Evolutionary conservation across 352 stramenopile genomes (phyloP).

Genomic region (Phytophthora pini): DNA sequence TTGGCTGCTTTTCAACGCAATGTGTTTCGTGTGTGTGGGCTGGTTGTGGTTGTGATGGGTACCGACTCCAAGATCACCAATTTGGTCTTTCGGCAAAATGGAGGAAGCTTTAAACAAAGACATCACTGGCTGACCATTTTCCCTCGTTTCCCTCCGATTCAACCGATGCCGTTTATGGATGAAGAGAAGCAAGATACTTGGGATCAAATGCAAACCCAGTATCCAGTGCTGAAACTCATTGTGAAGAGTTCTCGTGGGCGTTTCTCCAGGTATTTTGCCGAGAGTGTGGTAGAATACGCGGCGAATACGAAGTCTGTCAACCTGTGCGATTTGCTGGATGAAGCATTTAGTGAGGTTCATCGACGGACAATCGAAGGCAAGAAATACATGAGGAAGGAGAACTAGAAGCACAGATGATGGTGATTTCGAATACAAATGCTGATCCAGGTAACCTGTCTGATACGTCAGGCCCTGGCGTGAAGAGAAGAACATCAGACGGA

Average conservation of each 20-base stretch:
- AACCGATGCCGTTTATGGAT: conserved; percentile 8
- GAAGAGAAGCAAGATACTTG: not conserved
- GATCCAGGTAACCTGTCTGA: too few species aligned
- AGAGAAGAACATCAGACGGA: too few species aligned
- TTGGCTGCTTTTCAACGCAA: conserved; percentile 16
- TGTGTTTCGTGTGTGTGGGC: conserved; percentile 13
- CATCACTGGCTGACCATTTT: conserved; percentile 6
- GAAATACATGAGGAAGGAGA: not conserved
- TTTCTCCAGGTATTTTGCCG: too few species aligned
- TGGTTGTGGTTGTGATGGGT: conserved; percentile 24
- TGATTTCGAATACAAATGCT: not conserved
- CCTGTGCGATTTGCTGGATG: conserved; percentile 12
- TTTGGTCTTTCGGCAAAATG: too few species aligned
- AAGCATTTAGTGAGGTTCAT: not conserved
- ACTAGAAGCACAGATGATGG: conserved; percentile 1
- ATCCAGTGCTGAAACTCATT: too few species aligned
- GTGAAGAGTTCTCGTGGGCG: not conserved
- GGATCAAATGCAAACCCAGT: too few species aligned
- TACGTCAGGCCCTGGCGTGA: too few species aligned
- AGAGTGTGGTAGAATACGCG: not conserved
- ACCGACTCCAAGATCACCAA: conserved; percentile 6
- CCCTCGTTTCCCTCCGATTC: conserved; percentile 14
- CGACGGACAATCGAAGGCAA: not conserved
- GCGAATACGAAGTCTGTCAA: not conserved
- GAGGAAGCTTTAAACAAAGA: too few species aligned